Evolutionary conservation across 2,329 filamentous ascomycete genomes (phyloP), one percentile per base, ranked within the genome.

Genomic region (Aspergillus jensenii): DNA sequence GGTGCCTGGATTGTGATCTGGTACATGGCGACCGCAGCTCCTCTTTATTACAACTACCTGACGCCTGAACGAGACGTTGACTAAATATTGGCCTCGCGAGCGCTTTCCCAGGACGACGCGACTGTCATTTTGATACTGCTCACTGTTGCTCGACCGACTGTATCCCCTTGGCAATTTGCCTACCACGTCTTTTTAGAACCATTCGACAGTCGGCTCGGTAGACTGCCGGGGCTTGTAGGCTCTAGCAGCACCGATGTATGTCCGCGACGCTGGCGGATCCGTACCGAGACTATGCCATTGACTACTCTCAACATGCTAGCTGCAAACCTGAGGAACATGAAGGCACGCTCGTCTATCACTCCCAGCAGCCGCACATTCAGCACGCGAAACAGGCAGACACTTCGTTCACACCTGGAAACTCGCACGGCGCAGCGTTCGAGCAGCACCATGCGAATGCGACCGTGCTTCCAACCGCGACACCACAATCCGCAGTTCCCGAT

Each of bases 201-300:
- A 59, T 25, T 39, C 57, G 47, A 52, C 44, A 51, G 31, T 55
- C 35, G 49, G 51, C 56, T 62, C 57, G 65, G 63, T 62, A 68
- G 68, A 71, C 86, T 86, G 87, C 85, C 85, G 87, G 87, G 84
- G 87, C 86, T 86, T 83, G 59, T 58, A 61, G 82, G 87, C 86
- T 89, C 87, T 89, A 87, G 87, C 86, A 85, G 85, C 83, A 85
- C 85, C 85, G 69, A 89, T 89, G 86, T 78, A 84, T 84, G 78
- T 84, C 81, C 81, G 84, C 79, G 84, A 88, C 84, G 81, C 85
- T 89, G 85, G 86, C 86, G 82, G 83, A 85, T 82, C 86, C 87
- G 78, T 90, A 90, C 81, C 85, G 86, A 83, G 85, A 87, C 81
- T 89, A 89, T 82, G 84, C 88, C 84, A 86, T 90, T 83, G 85